Percentiles rank a stretch among this genome's conserved stretches.
Conservation (phyloP, 169 alveolate genomes). For the Cryptosporidium sp. region DNA sequence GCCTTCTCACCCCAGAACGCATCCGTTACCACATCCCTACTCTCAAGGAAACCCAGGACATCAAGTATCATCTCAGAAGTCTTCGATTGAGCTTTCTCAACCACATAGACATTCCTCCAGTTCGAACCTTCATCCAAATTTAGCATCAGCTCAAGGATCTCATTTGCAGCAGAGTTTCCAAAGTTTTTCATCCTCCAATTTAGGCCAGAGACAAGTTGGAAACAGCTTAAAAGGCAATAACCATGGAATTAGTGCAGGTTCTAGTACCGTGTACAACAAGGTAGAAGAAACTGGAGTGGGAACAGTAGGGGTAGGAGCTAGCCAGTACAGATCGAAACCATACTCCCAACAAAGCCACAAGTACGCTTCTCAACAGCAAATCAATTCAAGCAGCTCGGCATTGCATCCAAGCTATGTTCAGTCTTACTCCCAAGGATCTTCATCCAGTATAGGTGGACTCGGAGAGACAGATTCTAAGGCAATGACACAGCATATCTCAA, state of each 20-base stretch:
- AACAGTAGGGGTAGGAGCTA: background rate
- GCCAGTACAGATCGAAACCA: slow-evolving; percentile 3
- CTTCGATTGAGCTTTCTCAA: background rate
- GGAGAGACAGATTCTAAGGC: background rate
- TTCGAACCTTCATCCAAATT: background rate
- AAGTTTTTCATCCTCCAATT: background rate
- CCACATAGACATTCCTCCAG: slow-evolving; percentile 2
- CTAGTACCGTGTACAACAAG: background rate
- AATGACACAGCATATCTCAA: background rate
- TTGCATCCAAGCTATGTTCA: background rate
- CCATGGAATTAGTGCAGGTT: background rate
- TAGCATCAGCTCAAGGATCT: background rate
- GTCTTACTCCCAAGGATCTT: slow-evolving; percentile 23
- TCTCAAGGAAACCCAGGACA: slow-evolving; percentile 19
- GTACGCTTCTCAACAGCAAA: background rate
- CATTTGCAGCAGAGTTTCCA: background rate
- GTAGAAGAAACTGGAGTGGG: background rate
- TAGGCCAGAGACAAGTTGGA: background rate
- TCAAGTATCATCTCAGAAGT: slow-evolving; percentile 11
- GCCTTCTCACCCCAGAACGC: background rate
- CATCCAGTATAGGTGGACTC: background rate
- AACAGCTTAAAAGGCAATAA: too few relatives aligned
- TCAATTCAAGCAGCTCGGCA: background rate
- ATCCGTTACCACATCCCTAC: slow-evolving; percentile 9
- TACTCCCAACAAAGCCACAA: background rate